These are phyloP conservation scores for Pulveroboletus sp. DNA, from an alignment of 768 basidiomycete genomes.

Conservation along the genomic window DNA sequence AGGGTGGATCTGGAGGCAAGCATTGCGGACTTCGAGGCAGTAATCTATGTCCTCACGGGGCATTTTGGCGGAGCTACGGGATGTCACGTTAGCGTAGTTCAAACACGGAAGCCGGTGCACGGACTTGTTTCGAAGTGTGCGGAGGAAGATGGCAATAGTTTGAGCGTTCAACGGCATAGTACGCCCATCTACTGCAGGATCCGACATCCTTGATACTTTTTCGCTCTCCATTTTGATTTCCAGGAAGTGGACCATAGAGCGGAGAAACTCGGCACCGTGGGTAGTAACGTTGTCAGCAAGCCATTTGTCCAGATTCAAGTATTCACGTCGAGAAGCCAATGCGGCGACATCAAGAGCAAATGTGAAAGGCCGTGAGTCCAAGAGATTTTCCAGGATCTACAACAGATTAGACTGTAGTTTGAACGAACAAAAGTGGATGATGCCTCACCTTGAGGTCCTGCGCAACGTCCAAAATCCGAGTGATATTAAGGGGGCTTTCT, in stretches of 20 bases:
- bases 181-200: slow-evolving; percentile 70
- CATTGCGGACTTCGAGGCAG: slow-evolving; percentile 88
- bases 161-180: slow-evolving; percentile 87
- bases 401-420: slow-evolving; percentile 3
- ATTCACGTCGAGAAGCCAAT: slow-evolving; percentile 88
- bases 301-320: slow-evolving; percentile 97
- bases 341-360: slow-evolving; percentile 95
- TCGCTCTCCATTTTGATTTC: slow-evolving; percentile 93
- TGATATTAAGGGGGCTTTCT: slow-evolving; percentile 90
- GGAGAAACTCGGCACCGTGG: slow-evolving; percentile 84
- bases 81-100: slow-evolving; percentile 1
- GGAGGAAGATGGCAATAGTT: slow-evolving; percentile 89
- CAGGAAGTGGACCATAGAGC: slow-evolving; percentile 83
- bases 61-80: slow-evolving; percentile 67
- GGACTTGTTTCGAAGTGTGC: slow-evolving; percentile 81
- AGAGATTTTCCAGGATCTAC: slow-evolving; percentile 87
- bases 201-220: slow-evolving; percentile 70
- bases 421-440: not conserved
- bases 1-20: slow-evolving; percentile 92
- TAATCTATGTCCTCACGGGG: slow-evolving; percentile 76
- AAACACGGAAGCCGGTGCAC: slow-evolving; percentile 25
- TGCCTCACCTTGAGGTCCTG: slow-evolving; percentile 83
- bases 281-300: slow-evolving; percentile 80
- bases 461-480: slow-evolving; percentile 91
- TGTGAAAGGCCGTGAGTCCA: slow-evolving; percentile 84